phyloP scores from a whole-genome alignment of 1,139 yeast species.

The Wickerhamomyces sp. region DNA sequence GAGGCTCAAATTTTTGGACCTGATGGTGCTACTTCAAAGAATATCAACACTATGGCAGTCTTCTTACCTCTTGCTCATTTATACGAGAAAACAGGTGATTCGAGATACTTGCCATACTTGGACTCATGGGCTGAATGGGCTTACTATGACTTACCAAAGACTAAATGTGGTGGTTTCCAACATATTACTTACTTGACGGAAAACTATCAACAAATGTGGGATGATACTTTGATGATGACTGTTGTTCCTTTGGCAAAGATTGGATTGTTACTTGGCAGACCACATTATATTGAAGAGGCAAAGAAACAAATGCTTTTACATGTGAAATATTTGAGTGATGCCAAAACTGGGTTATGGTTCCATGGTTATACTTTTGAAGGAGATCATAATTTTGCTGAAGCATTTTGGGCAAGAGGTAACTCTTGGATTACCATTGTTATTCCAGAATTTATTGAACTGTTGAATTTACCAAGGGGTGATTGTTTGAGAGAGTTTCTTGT shows the following conservation, averaged over 20 bases:
- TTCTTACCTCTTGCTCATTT: conserved; percentile 7
- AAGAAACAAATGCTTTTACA: conserved; percentile 10
- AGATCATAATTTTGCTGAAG: conserved; percentile 8
- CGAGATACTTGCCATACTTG: conserved; percentile 6
- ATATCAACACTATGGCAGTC: conserved; percentile 10
- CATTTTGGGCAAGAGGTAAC: conserved; percentile 11
- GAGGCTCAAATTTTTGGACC: conserved; percentile 10
- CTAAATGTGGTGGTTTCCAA: conserved; percentile 10
- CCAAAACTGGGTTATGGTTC: conserved; percentile 8
- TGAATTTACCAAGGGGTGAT: conserved; percentile 7
- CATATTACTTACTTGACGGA: conserved; percentile 11
- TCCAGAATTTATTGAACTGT: conserved; percentile 9
- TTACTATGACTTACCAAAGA: conserved; percentile 8
- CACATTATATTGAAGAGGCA: conserved; percentile 9
- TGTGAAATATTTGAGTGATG: conserved; percentile 6
- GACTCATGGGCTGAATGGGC: conserved; percentile 13
- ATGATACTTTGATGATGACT: conserved; percentile 12
- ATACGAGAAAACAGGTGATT: conserved; percentile 5
- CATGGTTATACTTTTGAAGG: conserved; percentile 11
- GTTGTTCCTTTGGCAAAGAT: conserved; percentile 11
- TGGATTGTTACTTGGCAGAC: conserved; percentile 8
- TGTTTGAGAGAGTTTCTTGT: conserved; percentile 8
- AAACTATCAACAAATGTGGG: conserved; percentile 10
- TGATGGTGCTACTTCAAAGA: conserved; percentile 10
- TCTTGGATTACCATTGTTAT: conserved; percentile 11